phyloP scores from a whole-genome alignment of 2,329 filamentous ascomycete genomes.

The Zarea fungicola region DNA sequence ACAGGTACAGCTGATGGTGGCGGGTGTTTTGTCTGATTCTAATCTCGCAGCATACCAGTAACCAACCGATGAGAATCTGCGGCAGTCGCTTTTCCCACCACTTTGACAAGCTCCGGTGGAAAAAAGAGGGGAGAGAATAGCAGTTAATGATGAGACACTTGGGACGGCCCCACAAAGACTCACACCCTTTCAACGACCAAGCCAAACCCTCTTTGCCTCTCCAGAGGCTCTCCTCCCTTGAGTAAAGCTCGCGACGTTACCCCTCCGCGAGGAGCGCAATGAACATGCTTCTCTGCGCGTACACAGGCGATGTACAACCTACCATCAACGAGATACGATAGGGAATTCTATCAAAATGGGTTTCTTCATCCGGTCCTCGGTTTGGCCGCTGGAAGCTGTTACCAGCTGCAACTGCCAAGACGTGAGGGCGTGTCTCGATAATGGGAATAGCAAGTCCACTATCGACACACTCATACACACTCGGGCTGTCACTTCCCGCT shows the following conservation, averaged over 20 bases:
- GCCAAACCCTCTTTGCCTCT: too few relatives aligned
- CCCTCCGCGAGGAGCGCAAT: too few relatives aligned
- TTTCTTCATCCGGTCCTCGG: not conserved
- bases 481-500: not conserved
- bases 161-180: conserved; percentile 5
- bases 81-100: not conserved
- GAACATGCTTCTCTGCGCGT: too few relatives aligned
- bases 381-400: too few relatives aligned
- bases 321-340: too few relatives aligned
- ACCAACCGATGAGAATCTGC: not conserved
- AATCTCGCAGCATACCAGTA: conserved; percentile 12
- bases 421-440: conserved; percentile 6
- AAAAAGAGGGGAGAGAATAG: not conserved
- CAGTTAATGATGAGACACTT: conserved; percentile 2
- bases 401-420: not conserved
- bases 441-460: not conserved
- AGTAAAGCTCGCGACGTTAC: too few relatives aligned
- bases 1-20: not conserved
- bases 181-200: too few relatives aligned
- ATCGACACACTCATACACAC: not conserved
- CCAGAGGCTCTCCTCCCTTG: not conserved
- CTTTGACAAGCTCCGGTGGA: not conserved
- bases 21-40: conserved; percentile 5
- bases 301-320: too few relatives aligned
- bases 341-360: not conserved